A percentile compares a stretch with the other conserved stretches of the same genome.
Conservation (phyloP, 306 rosid genomes). For the Lathyrus oleraceus region DNA sequence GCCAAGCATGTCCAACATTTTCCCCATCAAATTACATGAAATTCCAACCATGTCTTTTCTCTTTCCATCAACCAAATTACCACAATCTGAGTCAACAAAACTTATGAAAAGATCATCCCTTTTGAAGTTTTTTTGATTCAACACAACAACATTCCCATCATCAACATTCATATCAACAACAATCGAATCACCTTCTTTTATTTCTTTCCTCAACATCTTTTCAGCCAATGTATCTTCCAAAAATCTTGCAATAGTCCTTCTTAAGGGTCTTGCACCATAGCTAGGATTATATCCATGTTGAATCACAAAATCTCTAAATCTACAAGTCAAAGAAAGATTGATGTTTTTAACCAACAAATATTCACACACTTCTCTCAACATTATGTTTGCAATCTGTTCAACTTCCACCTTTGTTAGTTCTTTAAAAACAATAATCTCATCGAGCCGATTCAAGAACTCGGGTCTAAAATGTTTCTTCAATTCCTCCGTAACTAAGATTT, state of each 20-base stretch:
- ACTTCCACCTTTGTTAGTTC: not conserved
- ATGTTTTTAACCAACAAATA: not conserved
- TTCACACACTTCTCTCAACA: conserved; percentile 9
- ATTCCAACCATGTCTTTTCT: not conserved
- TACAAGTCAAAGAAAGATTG: not conserved
- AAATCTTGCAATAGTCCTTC: conserved; percentile 77
- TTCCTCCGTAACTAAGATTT: conserved; percentile 53
- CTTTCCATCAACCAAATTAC: not conserved
- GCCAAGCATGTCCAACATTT: conserved; percentile 22
- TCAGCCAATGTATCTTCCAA: conserved; percentile 81
- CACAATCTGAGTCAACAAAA: not conserved
- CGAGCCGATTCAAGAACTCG: conserved; percentile 56
- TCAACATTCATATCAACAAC: conserved; percentile 62
- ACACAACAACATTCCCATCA: conserved; percentile 65
- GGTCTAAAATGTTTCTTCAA: conserved; percentile 64
- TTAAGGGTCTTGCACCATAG: conserved; percentile 35
- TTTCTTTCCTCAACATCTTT: conserved; percentile 74
- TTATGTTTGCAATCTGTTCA: not conserved
- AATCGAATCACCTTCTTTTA: conserved; percentile 66
- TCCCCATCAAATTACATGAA: conserved; percentile 30
- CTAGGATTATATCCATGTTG: conserved; percentile 15
- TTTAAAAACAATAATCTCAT: conserved; percentile 1
- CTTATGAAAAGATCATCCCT: not conserved
- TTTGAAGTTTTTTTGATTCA: conserved; percentile 36
- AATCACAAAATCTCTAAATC: not conserved